Conservation (phyloP, 2,329 filamentous ascomycete genomes). For the Zasmidium citrigriseum region DNA sequence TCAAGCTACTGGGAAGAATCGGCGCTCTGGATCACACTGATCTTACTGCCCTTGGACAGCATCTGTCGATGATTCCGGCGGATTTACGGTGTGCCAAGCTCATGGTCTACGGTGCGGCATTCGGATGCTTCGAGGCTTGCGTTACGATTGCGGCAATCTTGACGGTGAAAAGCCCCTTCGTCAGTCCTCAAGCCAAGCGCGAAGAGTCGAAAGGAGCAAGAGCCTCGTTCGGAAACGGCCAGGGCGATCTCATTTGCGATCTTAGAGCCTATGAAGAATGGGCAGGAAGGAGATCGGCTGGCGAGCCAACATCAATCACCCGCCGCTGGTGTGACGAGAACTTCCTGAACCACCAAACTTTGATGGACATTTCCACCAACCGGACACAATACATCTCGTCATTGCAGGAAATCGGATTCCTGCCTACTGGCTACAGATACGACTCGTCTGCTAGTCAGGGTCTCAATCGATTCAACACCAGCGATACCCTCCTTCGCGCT, state of each 20-base stretch:
- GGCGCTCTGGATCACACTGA: conserved; percentile 84
- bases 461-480: conserved; percentile 53
- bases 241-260: conserved; percentile 89
- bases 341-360: conserved; percentile 79
- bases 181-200: conserved; percentile 78
- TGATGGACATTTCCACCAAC: conserved; percentile 86
- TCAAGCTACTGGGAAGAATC: conserved; percentile 77
- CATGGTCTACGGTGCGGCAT: conserved; percentile 92
- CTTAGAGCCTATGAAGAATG: conserved; percentile 82
- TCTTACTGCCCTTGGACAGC: conserved; percentile 85
- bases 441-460: conserved; percentile 23
- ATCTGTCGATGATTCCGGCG: conserved; percentile 92
- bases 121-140: conserved; percentile 86
- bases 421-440: conserved; percentile 41
- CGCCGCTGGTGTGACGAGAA: conserved; percentile 80
- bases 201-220: conserved; percentile 79
- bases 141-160: conserved; percentile 88
- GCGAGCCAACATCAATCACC: conserved; percentile 60
- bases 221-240: conserved; percentile 68
- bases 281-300: conserved; percentile 64
- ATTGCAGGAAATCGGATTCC: conserved; percentile 81
- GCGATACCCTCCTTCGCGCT: conserved; percentile 49
- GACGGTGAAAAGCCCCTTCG: conserved; percentile 84
- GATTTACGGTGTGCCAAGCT: conserved; percentile 92
- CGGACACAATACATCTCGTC: conserved; percentile 82